phyloP scores from a whole-genome alignment of 2,329 filamentous ascomycete species.

The Plectosphaerella cucumerina region DNA sequence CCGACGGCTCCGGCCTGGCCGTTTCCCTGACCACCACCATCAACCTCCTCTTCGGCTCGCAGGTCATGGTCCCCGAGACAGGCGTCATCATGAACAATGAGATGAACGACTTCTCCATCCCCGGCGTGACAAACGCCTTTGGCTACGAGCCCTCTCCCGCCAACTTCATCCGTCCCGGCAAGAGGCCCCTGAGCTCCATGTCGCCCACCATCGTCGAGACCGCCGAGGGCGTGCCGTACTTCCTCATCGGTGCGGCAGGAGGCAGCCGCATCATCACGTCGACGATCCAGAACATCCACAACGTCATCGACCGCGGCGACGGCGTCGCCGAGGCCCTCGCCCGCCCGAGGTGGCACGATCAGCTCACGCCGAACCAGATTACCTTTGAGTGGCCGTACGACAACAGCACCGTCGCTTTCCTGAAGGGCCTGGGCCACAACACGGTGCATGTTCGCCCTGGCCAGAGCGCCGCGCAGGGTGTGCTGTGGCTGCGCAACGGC shows the following conservation, averaged over 20 bases:
- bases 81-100: conserved; percentile 69
- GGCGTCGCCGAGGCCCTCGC: conserved; percentile 60
- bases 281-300: conserved; percentile 72
- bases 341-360: conserved; percentile 73
- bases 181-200: conserved; percentile 75
- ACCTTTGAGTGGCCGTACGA: conserved; percentile 71
- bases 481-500: conserved; percentile 60
- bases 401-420: conserved; percentile 61
- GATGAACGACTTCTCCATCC: conserved; percentile 74
- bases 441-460: conserved; percentile 66
- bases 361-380: conserved; percentile 67
- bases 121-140: conserved; percentile 66
- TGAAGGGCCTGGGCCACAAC: conserved; percentile 67
- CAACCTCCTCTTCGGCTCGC: conserved; percentile 75
- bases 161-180: conserved; percentile 73
- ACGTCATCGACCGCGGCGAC: conserved; percentile 66
- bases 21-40: conserved; percentile 77
- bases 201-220: conserved; percentile 73
- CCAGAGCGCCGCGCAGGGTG: conserved; percentile 67
- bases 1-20: conserved; percentile 66
- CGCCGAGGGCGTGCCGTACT: conserved; percentile 62
- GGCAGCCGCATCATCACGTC: conserved; percentile 82
- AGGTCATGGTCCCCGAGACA: conserved; percentile 74
- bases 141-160: conserved; percentile 70
- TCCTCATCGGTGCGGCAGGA: conserved; percentile 73